Percentiles rank a stretch among this genome's conserved stretches.
Evolutionary conservation across 2,329 filamentous ascomycete species (phyloP).

Genomic region (Tolypocladium pustulatum): DNA sequence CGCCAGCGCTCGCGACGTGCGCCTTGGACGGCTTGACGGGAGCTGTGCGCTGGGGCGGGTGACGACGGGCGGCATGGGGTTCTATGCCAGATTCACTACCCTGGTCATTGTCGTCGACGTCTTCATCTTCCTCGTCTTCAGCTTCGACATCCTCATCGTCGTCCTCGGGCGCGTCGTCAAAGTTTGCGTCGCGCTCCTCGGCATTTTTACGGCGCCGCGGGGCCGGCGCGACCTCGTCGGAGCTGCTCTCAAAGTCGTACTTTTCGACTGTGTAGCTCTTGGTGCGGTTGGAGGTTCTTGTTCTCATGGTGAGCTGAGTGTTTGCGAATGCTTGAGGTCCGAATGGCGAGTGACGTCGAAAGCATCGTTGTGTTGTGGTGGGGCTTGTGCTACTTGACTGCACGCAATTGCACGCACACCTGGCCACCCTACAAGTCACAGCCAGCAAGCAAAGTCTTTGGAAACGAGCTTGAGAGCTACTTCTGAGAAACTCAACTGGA

Average conservation of each 20-base stretch:
- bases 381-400: neutral
- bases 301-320: conserved; percentile 19
- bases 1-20: neutral
- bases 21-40: neutral
- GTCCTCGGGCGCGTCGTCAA: conserved; percentile 12
- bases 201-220: conserved; percentile 11
- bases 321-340: neutral
- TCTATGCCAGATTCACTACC: conserved; percentile 4
- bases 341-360: neutral
- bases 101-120: conserved; percentile 9
- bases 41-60: neutral
- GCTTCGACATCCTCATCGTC: conserved; percentile 19
- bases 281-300: conserved; percentile 24
- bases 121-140: neutral
- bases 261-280: conserved; percentile 22
- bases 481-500: neutral
- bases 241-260: conserved; percentile 23
- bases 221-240: conserved; percentile 16
- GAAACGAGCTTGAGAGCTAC: neutral
- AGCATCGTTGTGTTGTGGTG: neutral
- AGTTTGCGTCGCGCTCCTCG: conserved; percentile 19
- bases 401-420: neutral
- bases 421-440: neutral
- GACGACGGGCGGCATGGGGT: neutral
- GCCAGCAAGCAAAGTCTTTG: neutral